Conservation (phyloP, 2,329 filamentous ascomycete genomes). For the Neopestalotiopsis clavispora region DNA sequence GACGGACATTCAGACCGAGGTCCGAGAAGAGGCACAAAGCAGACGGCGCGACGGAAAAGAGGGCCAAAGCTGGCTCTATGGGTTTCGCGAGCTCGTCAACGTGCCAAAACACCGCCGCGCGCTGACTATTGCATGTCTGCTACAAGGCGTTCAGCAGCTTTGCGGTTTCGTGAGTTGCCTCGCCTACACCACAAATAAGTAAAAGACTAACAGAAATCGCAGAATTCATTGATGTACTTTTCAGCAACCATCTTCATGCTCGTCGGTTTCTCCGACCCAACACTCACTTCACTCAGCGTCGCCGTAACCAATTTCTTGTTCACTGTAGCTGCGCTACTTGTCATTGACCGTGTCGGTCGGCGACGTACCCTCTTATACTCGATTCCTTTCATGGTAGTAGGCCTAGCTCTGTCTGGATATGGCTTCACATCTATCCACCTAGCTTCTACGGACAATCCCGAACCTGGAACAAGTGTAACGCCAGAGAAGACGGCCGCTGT, state of each 20-base stretch:
- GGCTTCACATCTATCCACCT: conserved; percentile 72
- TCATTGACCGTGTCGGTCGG: conserved; percentile 81
- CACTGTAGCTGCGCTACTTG: conserved; percentile 73
- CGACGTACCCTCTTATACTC: conserved; percentile 81
- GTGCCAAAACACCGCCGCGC: conserved; percentile 74
- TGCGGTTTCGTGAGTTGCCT: conserved; percentile 65
- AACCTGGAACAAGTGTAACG: background rate
- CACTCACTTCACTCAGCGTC: conserved; percentile 78
- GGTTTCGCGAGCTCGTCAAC: conserved; percentile 58
- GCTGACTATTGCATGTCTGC: conserved; percentile 80
- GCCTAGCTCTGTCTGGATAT: conserved; percentile 71
- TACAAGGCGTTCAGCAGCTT: conserved; percentile 87
- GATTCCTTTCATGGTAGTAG: conserved; percentile 81
- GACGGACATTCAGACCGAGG: conserved; percentile 73
- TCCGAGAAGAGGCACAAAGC: conserved; percentile 69
- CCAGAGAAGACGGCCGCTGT: conserved; percentile 44
- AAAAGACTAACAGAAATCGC: conserved; percentile 16
- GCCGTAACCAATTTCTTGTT: conserved; percentile 84
- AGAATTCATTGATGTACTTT: conserved; percentile 93
- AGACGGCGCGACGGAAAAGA: conserved; percentile 42
- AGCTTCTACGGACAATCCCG: conserved; percentile 18
- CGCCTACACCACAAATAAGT: too few species aligned
- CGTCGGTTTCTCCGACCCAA: conserved; percentile 79
- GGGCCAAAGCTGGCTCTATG: conserved; percentile 42
- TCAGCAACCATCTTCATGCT: conserved; percentile 81